phyloP scores from a whole-genome alignment of 2,329 filamentous ascomycete species.

The Bipolaris gigantea region DNA sequence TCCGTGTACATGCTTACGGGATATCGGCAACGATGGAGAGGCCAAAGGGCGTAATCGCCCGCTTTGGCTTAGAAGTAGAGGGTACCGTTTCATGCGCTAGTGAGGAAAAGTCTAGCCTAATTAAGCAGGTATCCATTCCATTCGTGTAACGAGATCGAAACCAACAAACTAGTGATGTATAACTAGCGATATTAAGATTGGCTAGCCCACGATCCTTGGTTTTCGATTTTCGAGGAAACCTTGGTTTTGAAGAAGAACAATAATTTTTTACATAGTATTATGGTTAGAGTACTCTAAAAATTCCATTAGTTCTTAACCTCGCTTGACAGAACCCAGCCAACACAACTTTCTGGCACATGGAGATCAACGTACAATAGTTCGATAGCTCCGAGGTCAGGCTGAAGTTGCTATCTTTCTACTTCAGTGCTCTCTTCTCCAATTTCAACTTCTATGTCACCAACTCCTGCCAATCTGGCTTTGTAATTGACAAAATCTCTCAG shows the following conservation, averaged over 20 bases:
- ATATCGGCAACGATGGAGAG: slow-evolving; percentile 2
- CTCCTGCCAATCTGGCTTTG: background rate
- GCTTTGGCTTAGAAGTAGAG: background rate
- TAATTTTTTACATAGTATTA: too few relatives aligned
- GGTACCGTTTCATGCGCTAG: too few relatives aligned
- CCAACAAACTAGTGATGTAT: too few relatives aligned
- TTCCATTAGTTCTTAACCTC: too few relatives aligned
- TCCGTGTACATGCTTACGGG: background rate
- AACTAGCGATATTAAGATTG: too few relatives aligned
- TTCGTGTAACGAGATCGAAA: too few relatives aligned
- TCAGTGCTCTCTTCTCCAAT: background rate
- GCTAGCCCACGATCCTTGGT: too few relatives aligned
- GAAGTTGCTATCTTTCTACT: background rate
- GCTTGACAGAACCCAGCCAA: background rate
- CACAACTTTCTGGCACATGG: background rate
- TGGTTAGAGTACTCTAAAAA: too few relatives aligned
- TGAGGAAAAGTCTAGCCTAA: too few relatives aligned
- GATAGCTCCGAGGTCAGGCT: background rate
- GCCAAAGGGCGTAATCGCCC: slow-evolving; percentile 2
- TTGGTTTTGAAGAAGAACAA: too few relatives aligned
- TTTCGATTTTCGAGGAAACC: too few relatives aligned
- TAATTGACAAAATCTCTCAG: background rate
- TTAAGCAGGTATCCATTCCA: too few relatives aligned
- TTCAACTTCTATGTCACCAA: background rate
- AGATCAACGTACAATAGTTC: background rate